Evolutionary conservation across 2,329 filamentous ascomycete species (phyloP), one percentile per base, ranked within the genome.

Genomic region (Neobulgaria alba): DNA sequence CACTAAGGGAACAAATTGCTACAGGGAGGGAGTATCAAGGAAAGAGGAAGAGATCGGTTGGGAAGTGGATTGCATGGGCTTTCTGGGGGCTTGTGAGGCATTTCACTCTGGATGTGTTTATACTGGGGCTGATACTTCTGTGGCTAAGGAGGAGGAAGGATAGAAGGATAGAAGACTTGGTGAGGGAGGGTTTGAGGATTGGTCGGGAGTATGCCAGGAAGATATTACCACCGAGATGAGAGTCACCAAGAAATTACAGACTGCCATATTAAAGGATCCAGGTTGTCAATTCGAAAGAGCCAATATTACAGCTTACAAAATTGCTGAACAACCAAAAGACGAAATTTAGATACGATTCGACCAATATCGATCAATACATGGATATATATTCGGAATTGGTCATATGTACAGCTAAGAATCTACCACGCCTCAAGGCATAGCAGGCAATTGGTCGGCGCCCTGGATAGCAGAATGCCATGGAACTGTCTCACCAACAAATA

Each of bases 1-100:
- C 92, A 1, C 65, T 96, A 47, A 76, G 92, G 26, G 92, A 98
- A 63, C 89, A 96, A 59, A 82, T 96, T 51, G 82, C 87, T 39
- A 75, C 78, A 0, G 79, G 85, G 0, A 72, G 84, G 10, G 76
- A 90, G 50, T 83, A 83, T 65, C 75, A 76, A 47, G 73, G 76
- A 14, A 75, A 75, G 51, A 80, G 73, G 51, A 74, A 76, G 46
- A 75, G 75, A 46, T 80, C 75, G 39, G 61, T 84, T 17, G 71
- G 77, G 36, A 72, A 79, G 1, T 93, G 86, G 85, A 36, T 82
- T 1, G 68, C 75, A 33, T 86, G 86, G 74, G 52, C 82, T 3
- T 59, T 82, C 0, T 89, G 82, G 82, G 63, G 77, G 30, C 60
- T 75, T 15, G 61, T 82, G 30, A 86, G 87, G 58, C 87, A 95